Evolutionary conservation across 2,329 filamentous ascomycete genomes (phyloP).

Genomic region (Fusarium chlamydosporum): DNA sequence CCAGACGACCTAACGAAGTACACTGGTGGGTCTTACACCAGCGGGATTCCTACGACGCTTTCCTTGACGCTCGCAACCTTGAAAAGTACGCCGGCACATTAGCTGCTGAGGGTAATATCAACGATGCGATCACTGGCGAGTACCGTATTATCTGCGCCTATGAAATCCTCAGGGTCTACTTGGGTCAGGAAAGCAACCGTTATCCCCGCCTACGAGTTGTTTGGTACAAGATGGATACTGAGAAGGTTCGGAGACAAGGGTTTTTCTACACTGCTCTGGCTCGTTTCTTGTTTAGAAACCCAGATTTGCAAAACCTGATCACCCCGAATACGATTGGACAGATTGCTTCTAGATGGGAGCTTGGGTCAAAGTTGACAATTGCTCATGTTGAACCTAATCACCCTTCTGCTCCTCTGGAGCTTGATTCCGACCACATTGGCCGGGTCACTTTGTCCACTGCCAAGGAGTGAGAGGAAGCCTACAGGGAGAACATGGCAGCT

Average conservation of each 20-base stretch:
- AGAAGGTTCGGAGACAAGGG: neutral
- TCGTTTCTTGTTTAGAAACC: neutral
- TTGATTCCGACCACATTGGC: neutral
- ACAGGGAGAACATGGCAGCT: neutral
- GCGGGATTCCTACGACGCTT: neutral
- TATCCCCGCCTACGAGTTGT: neutral
- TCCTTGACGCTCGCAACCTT: neutral
- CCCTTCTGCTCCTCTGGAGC: neutral
- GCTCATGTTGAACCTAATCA: neutral
- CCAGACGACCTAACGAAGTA: neutral
- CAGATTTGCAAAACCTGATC: neutral
- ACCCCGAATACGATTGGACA: neutral
- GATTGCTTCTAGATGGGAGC: neutral
- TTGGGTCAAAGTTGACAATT: neutral
- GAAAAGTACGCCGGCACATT: neutral
- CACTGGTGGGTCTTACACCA: neutral
- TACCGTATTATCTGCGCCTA: neutral
- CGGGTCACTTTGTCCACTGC: neutral
- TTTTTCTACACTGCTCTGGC: slow-evolving; percentile 4
- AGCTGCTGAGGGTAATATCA: neutral
- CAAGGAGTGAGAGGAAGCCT: neutral
- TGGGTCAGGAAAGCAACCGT: neutral
- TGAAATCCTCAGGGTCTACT: neutral
- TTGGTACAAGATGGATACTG: neutral
- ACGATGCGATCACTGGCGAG: neutral